Evolutionary conservation across 2,329 filamentous ascomycete species (phyloP).

Genomic region (Monilinia fructigena): DNA sequence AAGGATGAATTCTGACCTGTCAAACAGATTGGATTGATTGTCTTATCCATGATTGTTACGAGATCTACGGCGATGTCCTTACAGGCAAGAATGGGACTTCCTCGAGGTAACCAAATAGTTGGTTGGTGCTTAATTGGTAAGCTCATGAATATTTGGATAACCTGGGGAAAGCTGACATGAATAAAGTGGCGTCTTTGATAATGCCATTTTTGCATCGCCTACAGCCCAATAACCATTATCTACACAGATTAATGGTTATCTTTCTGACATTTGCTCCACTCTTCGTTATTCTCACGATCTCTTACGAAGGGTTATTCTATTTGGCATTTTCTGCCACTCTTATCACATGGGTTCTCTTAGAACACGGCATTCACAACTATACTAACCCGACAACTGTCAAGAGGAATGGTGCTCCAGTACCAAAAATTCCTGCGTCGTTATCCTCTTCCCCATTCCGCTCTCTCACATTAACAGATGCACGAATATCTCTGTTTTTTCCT

Average conservation of each 20-base stretch:
- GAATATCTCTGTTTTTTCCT: constrained; percentile 92
- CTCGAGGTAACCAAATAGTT: constrained; percentile 80
- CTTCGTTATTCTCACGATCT: constrained; percentile 95
- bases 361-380: constrained; percentile 68
- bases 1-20: constrained; percentile 42
- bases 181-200: constrained; percentile 65
- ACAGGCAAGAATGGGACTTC: constrained; percentile 80
- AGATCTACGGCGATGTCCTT: constrained; percentile 80
- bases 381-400: constrained; percentile 30
- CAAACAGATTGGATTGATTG: constrained; percentile 63
- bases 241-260: constrained; percentile 83
- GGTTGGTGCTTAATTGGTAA: constrained; percentile 78
- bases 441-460: constrained; percentile 50
- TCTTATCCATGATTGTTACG: constrained; percentile 82
- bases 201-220: constrained; percentile 80
- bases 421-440: constrained; percentile 32
- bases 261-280: constrained; percentile 91
- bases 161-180: constrained; percentile 7
- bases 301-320: constrained; percentile 96
- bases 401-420: constrained; percentile 28
- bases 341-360: constrained; percentile 86
- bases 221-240: constrained; percentile 80
- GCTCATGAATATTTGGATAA: constrained; percentile 34
- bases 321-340: constrained; percentile 81
- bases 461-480: constrained; percentile 76